phyloP scores from a whole-genome alignment of 441 rosid species.

The Metrosideros polymorpha region DNA sequence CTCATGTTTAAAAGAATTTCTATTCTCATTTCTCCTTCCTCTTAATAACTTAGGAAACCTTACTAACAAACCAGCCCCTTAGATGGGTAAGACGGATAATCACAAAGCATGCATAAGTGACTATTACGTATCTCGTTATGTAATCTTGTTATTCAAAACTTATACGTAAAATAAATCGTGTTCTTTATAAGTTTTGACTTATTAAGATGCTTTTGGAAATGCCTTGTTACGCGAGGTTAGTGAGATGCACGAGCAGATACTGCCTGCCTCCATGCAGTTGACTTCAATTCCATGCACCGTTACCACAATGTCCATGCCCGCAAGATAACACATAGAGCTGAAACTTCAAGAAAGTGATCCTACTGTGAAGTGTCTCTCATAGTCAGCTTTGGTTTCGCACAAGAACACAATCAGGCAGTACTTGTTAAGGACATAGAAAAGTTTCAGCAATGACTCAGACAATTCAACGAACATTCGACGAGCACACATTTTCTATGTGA shows the following conservation, averaged over 20 bases:
- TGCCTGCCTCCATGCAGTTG: background rate
- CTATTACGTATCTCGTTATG: background rate
- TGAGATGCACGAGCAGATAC: background rate
- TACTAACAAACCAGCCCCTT: background rate
- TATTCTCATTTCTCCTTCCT: background rate
- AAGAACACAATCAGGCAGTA: no score
- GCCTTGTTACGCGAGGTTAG: background rate
- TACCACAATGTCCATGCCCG: background rate
- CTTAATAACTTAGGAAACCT: background rate
- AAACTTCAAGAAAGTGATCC: background rate
- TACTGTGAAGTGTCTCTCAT: no score
- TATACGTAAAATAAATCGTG: background rate
- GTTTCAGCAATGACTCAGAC: no score
- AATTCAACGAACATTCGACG: no score
- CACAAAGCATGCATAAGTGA: background rate
- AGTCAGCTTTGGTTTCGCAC: no score
- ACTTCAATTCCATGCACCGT: background rate
- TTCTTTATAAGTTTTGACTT: background rate
- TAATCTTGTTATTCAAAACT: background rate
- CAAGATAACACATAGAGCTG: background rate
- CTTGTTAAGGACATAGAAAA: no score
- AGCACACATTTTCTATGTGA: no score
- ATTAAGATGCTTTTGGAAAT: background rate
- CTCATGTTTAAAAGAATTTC: background rate
- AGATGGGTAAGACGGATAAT: background rate